Evolutionary conservation across 192 early-diverging fungal genomes (phyloP), one percentile per base, ranked within the genome.

Genomic region (Podila horticola): DNA sequence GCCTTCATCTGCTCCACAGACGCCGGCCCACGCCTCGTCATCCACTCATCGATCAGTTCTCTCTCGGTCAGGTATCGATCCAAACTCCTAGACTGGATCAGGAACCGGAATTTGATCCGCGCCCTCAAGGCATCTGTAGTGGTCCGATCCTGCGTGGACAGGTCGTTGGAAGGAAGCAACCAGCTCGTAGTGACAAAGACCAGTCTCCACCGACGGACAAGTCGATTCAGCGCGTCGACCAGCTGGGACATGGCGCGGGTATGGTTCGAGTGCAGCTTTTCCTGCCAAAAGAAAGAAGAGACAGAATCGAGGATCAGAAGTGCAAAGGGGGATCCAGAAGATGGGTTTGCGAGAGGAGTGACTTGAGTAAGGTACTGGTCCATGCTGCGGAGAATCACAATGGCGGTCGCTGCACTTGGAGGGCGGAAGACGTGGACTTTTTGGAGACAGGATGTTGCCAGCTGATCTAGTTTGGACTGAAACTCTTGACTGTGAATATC

Each of bases 391-490:
- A 81, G 62, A 13, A 81, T 49, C 15, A 73, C 71, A 6, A 81
- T 50, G 1, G 71, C 55, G 4, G 77, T 73, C 19, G 63, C 22
- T 17, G 77, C 71, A 22, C 72, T 71, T 7, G 51, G 71, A 26
- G 77, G 77, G 36, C 77, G 65, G 67, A 81, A 81, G 7, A 81
- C 26, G 29, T 81, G 77, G 3, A 81, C 71, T 22, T 68, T 73
- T 26, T 52, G 28, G 3, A 81, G 71, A 52, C 77, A 81, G 29
- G 71, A 64, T 1, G 36, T 24, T 3, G 41, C 58, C 3, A 81
- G 45, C n/a, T 69, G 61, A 3, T 81, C 66, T 15, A 81, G 52
- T 45, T 73, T 81, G 29, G 65, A 15, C 30, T 33, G 49, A 26
- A 73, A 64, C 31, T 50, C 50, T 19, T 58, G 59, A 0, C 71